phyloP scores from a whole-genome alignment of 768 basidiomycete genomes.

The Amanita rubescens region DNA sequence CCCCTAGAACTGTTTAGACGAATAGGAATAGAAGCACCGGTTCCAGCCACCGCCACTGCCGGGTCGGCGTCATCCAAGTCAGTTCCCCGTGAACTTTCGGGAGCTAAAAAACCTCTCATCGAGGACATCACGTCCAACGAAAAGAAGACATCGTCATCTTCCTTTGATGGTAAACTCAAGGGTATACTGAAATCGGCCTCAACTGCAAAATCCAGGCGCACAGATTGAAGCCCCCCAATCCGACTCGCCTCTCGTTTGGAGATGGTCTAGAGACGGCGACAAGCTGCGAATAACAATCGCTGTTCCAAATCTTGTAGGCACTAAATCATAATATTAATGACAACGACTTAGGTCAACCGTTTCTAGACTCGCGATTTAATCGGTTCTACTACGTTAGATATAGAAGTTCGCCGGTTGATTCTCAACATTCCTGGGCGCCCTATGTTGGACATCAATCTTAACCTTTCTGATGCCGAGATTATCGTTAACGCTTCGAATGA shows the following conservation, averaged over 20 bases:
- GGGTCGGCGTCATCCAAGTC: background rate
- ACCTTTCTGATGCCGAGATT: conserved; percentile 49
- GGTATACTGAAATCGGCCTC: conserved; percentile 35
- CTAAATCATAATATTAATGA: background rate
- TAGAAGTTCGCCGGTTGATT: conserved; percentile 56
- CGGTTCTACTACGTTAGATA: conserved; percentile 45
- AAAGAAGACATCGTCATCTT: conserved; percentile 7
- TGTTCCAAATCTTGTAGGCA: conserved; percentile 53
- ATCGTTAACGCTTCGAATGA: conserved; percentile 18
- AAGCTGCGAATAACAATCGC: conserved; percentile 41
- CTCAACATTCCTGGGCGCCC: conserved; percentile 42
- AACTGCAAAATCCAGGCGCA: background rate
- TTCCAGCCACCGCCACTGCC: background rate
- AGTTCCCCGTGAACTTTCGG: background rate
- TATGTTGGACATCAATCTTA: conserved; percentile 51
- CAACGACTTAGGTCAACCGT: background rate
- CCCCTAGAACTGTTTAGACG: conserved; percentile 22
- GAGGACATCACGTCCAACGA: conserved; percentile 28
- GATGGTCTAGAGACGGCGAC: conserved; percentile 38
- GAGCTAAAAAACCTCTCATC: conserved; percentile 33
- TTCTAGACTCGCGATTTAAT: conserved; percentile 41
- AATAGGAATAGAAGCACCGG: background rate
- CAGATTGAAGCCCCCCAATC: background rate
- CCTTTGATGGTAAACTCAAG: conserved; percentile 21
- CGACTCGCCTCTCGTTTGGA: conserved; percentile 31